Evolutionary conservation across 768 basidiomycete genomes (phyloP).

Genomic region (Leccinum disarticulatum): DNA sequence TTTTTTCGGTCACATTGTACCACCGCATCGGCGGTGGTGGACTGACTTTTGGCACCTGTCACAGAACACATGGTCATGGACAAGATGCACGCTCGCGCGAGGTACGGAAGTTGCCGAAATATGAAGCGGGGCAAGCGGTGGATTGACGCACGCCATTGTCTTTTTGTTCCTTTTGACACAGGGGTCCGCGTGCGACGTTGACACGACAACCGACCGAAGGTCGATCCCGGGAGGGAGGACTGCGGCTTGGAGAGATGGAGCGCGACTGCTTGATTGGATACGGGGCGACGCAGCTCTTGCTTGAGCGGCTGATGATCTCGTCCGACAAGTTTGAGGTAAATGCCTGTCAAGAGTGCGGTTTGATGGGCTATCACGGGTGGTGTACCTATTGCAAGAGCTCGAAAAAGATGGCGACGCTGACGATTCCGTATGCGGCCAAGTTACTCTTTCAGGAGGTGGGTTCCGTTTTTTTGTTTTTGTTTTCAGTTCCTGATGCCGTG

Average conservation of each 20-base stretch:
- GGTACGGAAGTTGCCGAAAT: constrained; percentile 45
- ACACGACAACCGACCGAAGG: constrained; percentile 99
- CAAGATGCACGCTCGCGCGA: constrained; percentile 99
- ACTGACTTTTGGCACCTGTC: constrained; percentile 17
- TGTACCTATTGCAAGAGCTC: constrained; percentile 98
- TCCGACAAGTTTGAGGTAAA: constrained; percentile 98
- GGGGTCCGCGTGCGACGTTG: constrained; percentile 93
- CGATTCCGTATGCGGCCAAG: constrained; percentile 96
- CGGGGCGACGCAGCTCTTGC: constrained; percentile 94
- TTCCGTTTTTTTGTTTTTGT: background rate
- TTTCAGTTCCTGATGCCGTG: background rate
- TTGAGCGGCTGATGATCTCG: constrained; percentile 98
- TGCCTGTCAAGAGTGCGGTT: constrained; percentile 90
- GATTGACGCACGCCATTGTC: constrained; percentile 7
- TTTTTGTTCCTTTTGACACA: constrained; percentile 28
- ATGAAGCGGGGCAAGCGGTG: background rate
- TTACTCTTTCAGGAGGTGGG: constrained; percentile 85
- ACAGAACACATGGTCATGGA: constrained; percentile 99
- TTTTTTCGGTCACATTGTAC: background rate
- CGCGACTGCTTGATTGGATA: constrained; percentile 98
- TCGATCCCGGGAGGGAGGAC: constrained; percentile 93
- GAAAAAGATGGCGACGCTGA: constrained; percentile 92
- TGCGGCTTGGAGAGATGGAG: constrained; percentile 99
- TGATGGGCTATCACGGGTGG: constrained; percentile 95
- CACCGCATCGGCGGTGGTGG: background rate